Evolutionary conservation across 2,329 filamentous ascomycete species (phyloP).

Genomic region (Arthrinium puccinioides): DNA sequence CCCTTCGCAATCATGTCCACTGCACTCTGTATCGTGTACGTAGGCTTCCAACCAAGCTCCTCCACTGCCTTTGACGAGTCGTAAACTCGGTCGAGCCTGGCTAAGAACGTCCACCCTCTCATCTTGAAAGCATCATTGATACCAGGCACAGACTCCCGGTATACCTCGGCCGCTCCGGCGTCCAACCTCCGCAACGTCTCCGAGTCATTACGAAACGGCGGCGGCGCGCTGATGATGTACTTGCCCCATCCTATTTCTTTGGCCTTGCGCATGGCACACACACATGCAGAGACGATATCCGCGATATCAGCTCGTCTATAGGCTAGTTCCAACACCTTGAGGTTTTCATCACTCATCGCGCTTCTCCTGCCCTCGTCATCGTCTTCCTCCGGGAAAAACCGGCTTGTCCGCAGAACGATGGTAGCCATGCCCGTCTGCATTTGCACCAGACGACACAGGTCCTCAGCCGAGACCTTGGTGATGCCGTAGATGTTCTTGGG

Average conservation of each 20-base stretch:
- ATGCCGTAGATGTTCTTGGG: slow-evolving; percentile 43
- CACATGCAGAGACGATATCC: slow-evolving; percentile 34
- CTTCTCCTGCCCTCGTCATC: slow-evolving; percentile 35
- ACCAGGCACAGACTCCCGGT: slow-evolving; percentile 18
- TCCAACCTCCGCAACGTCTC: slow-evolving; percentile 26
- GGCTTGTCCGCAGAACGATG: slow-evolving; percentile 36
- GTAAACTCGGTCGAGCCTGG: slow-evolving; percentile 36
- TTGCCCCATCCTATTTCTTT: slow-evolving; percentile 25
- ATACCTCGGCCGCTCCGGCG: slow-evolving; percentile 20
- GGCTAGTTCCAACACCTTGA: slow-evolving; percentile 40
- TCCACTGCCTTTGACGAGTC: slow-evolving; percentile 31
- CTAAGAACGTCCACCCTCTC: slow-evolving; percentile 28
- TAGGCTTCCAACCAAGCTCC: slow-evolving; percentile 34
- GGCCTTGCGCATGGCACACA: slow-evolving; percentile 29
- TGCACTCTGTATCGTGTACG: slow-evolving; percentile 30
- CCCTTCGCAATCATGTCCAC: slow-evolving; percentile 27
- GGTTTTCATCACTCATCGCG: slow-evolving; percentile 19
- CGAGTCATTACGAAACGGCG: slow-evolving; percentile 26
- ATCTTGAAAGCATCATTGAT: slow-evolving; percentile 22
- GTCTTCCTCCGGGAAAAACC: slow-evolving; percentile 42
- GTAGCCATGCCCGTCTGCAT: slow-evolving; percentile 29
- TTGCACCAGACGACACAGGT: slow-evolving; percentile 35
- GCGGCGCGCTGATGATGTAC: slow-evolving; percentile 36
- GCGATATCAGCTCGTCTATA: slow-evolving; percentile 36
- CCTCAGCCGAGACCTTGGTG: slow-evolving; percentile 41